These are phyloP conservation scores for Colletotrichum paranaense DNA, from an alignment of 2,329 filamentous ascomycete genomes.

Conservation along the genomic window DNA sequence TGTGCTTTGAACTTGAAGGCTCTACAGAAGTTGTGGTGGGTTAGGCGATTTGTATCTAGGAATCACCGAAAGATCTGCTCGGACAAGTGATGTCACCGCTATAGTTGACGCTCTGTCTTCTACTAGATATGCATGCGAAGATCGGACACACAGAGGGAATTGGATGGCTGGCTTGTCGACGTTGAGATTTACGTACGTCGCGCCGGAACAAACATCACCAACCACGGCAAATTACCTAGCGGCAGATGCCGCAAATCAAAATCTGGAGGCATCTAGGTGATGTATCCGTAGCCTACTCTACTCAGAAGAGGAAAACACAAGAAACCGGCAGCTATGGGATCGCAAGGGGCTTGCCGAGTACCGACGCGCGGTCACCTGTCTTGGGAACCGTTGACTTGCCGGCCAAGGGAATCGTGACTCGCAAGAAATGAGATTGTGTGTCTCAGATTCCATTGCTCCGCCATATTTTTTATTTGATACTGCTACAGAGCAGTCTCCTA, in stretches of 20 bases:
- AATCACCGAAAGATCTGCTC: too few species aligned
- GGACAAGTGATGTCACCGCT: too few species aligned
- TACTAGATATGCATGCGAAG: too few species aligned
- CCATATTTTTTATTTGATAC: not conserved
- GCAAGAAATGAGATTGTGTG: slow-evolving; percentile 13
- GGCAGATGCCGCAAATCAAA: not conserved
- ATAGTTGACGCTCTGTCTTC: too few species aligned
- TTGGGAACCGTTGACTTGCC: not conserved
- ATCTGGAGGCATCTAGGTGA: not conserved
- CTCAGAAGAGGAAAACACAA: not conserved
- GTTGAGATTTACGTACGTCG: too few species aligned
- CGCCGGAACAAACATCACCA: not conserved
- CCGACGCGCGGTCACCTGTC: slow-evolving; percentile 5
- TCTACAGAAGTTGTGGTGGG: too few species aligned
- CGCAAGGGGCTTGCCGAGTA: slow-evolving; percentile 6
- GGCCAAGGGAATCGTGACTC: not conserved
- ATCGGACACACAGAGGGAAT: too few species aligned
- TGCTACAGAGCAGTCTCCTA: not conserved
- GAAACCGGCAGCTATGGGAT: not conserved
- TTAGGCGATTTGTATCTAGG: not conserved
- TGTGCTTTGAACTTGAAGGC: not conserved
- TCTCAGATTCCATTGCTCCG: slow-evolving; percentile 7
- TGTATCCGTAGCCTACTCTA: not conserved
- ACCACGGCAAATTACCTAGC: not conserved
- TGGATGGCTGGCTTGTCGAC: too few species aligned